These are phyloP conservation scores for Arthrocladium fulminans DNA, from an alignment of 2,329 filamentous ascomycete genomes.

Conservation along the genomic window DNA sequence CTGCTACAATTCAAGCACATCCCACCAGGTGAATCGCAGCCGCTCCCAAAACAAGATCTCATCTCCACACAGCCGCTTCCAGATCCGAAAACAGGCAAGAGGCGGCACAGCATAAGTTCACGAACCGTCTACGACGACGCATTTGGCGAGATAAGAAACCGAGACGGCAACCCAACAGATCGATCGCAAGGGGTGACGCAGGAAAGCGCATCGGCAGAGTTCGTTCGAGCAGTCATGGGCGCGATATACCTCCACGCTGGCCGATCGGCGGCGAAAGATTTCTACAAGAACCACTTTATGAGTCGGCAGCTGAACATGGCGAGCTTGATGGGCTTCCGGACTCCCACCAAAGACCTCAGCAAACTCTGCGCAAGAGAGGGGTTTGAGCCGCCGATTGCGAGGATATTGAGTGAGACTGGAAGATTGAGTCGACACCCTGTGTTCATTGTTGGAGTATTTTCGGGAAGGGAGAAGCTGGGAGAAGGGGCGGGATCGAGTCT, in stretches of 20 bases:
- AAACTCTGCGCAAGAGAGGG: slow-evolving; percentile 79
- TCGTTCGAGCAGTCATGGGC: slow-evolving; percentile 76
- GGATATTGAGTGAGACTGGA: slow-evolving; percentile 85
- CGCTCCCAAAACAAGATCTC: slow-evolving; percentile 35
- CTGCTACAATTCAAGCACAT: slow-evolving; percentile 66
- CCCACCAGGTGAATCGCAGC: slow-evolving; percentile 28
- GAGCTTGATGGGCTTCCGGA: slow-evolving; percentile 71
- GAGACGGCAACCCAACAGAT: slow-evolving; percentile 10
- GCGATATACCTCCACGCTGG: slow-evolving; percentile 80
- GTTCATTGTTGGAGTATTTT: slow-evolving; percentile 89
- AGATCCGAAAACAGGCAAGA: slow-evolving; percentile 25
- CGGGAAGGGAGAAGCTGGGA: slow-evolving; percentile 80
- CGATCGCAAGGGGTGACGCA: slow-evolving; percentile 33
- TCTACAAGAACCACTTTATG: slow-evolving; percentile 76
- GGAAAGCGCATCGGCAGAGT: slow-evolving; percentile 59
- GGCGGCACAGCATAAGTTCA: slow-evolving; percentile 63
- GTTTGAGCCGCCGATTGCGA: slow-evolving; percentile 78
- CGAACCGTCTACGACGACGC: slow-evolving; percentile 74
- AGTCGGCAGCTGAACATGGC: slow-evolving; percentile 68
- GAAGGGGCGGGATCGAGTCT: slow-evolving; percentile 77
- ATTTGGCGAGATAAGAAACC: slow-evolving; percentile 60
- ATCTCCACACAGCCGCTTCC: slow-evolving; percentile 12
- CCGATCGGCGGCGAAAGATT: slow-evolving; percentile 65
- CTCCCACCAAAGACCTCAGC: slow-evolving; percentile 74
- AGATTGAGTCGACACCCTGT: slow-evolving; percentile 76